Evolutionary conservation across 2,329 filamentous ascomycete species (phyloP).

Genomic region (Xylariaceae sp.): DNA sequence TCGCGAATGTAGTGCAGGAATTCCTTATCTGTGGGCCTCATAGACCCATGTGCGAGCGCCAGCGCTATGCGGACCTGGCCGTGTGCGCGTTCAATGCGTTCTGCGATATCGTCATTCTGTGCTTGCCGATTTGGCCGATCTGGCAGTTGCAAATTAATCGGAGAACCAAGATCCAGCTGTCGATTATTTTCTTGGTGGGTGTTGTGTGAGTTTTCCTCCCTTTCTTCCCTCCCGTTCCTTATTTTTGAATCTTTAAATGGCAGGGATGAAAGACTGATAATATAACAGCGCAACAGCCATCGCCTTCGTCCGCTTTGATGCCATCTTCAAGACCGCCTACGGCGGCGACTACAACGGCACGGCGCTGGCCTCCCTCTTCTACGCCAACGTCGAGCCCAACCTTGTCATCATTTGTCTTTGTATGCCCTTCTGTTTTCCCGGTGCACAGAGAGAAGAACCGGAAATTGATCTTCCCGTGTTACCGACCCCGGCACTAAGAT

Average conservation of each 20-base stretch:
- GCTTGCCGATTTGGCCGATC: conserved; percentile 43
- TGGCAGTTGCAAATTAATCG: conserved; percentile 40
- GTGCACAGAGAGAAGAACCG: too few species aligned
- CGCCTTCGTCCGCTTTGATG: conserved; percentile 13
- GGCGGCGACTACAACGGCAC: conserved; percentile 9
- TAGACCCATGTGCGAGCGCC: conserved; percentile 19
- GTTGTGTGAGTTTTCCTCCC: conserved; percentile 35
- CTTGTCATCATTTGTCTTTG: conserved; percentile 38
- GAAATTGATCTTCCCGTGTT: too few species aligned
- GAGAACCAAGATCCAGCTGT: conserved; percentile 38
- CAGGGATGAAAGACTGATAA: too few species aligned
- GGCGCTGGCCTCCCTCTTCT: conserved; percentile 5
- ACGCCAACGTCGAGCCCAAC: conserved; percentile 35
- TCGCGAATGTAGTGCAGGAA: conserved; percentile 14
- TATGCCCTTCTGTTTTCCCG: conserved; percentile 26
- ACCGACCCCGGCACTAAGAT: too few species aligned
- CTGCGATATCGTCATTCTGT: conserved; percentile 42
- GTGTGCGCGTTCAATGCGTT: conserved; percentile 39
- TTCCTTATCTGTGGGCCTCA: conserved; percentile 19
- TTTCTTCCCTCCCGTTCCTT: neutral
- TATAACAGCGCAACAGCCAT: conserved; percentile 6
- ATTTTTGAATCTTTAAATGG: neutral
- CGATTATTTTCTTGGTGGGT: conserved; percentile 40
- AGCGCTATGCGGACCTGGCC: conserved; percentile 29
- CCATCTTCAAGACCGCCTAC: conserved; percentile 12